Conservation (phyloP, 768 basidiomycete species). For the Terana coerulea region DNA sequence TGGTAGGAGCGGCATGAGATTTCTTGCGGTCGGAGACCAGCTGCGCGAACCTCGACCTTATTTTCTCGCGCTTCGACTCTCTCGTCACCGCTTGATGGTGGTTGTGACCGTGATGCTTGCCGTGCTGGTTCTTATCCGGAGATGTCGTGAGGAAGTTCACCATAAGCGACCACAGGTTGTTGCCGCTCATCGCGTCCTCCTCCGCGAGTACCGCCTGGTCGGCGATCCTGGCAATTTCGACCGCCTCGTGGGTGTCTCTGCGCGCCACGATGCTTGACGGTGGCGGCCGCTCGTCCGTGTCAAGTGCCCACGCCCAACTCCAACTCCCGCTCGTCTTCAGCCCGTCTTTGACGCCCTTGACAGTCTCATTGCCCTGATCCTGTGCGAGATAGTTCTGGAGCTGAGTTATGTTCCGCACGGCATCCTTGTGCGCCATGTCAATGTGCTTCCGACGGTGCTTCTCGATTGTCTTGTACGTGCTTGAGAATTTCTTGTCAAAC, state of each 20-base stretch:
- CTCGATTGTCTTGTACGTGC: slow-evolving; percentile 54
- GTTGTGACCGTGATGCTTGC: neutral
- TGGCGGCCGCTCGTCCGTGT: slow-evolving; percentile 78
- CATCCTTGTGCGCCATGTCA: slow-evolving; percentile 61
- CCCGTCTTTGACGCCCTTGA: slow-evolving; percentile 25
- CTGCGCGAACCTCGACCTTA: slow-evolving; percentile 19
- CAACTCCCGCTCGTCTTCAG: slow-evolving; percentile 50
- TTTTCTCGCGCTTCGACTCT: slow-evolving; percentile 14
- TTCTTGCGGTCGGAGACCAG: slow-evolving; percentile 19
- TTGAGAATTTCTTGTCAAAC: slow-evolving; percentile 67
- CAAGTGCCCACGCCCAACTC: slow-evolving; percentile 85
- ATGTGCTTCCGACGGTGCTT: slow-evolving; percentile 63
- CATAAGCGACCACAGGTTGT: slow-evolving; percentile 68
- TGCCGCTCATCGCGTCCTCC: slow-evolving; percentile 55
- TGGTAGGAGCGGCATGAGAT: neutral
- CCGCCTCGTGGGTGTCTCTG: slow-evolving; percentile 80
- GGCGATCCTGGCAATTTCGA: slow-evolving; percentile 67
- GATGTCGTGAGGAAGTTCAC: slow-evolving; percentile 58
- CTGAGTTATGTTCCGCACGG: slow-evolving; percentile 46
- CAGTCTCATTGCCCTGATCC: slow-evolving; percentile 23
- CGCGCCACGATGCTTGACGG: slow-evolving; percentile 90
- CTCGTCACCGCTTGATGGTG: neutral
- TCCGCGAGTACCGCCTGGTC: slow-evolving; percentile 61
- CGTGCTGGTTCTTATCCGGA: slow-evolving; percentile 41
- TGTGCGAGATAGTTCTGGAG: slow-evolving; percentile 37